Conservation (phyloP, 192 early-diverging fungal species). For the Glomus cerebriforme region DNA sequence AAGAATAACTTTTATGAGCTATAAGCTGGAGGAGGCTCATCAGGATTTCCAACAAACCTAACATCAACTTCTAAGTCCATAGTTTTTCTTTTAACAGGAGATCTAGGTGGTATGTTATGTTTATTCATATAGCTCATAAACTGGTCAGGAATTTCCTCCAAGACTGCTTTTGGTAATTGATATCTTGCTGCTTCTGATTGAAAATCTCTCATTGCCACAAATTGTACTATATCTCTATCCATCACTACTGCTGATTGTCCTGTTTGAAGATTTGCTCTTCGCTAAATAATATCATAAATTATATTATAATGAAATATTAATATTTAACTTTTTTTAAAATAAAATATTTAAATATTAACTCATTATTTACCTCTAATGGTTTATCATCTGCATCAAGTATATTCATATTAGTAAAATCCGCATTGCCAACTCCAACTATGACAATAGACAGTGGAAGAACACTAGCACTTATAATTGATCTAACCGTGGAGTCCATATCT, state of each 20-base stretch:
- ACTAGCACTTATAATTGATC: constrained; percentile 48
- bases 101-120: constrained; percentile 37
- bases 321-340: background rate
- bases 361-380: constrained; percentile 25
- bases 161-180: constrained; percentile 42
- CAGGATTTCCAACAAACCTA: background rate
- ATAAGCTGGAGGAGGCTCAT: background rate
- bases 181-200: constrained; percentile 22
- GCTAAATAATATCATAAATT: background rate
- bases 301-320: background rate
- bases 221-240: constrained; percentile 59
- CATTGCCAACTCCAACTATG: constrained; percentile 59
- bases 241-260: constrained; percentile 3
- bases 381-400: constrained; percentile 53
- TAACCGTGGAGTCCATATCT: constrained; percentile 43
- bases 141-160: constrained; percentile 60
- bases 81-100: background rate
- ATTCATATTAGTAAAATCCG: constrained; percentile 54
- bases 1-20: background rate
- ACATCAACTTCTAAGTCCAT: background rate
- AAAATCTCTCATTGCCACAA: constrained; percentile 51
- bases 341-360: background rate
- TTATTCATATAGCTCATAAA: constrained; percentile 50
- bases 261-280: background rate
- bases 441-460: constrained; percentile 50